Evolutionary conservation across 208 protist genomes (phyloP).

Genomic region (Crithidia expoeki): DNA sequence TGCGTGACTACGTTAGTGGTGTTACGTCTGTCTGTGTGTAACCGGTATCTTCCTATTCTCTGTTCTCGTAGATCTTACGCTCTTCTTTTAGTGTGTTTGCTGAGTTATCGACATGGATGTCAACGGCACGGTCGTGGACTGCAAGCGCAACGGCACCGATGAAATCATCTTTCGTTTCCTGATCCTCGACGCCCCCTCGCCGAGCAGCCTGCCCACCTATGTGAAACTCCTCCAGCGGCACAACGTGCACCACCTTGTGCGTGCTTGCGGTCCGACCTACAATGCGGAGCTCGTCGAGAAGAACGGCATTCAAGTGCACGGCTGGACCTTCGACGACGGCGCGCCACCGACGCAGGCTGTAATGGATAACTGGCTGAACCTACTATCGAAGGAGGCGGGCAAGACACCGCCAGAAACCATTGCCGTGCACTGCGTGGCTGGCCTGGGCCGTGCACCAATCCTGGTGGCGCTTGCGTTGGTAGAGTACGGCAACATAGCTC

Average conservation of each 20-base stretch:
- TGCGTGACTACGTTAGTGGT: no score
- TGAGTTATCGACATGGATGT: conserved; percentile 67
- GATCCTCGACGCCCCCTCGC: conserved; percentile 87
- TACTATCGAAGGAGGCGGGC: conserved; percentile 73
- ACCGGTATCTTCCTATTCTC: not conserved
- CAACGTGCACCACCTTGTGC: conserved; percentile 81
- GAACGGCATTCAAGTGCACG: conserved; percentile 79
- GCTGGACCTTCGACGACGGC: conserved; percentile 93
- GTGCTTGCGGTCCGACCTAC: conserved; percentile 88
- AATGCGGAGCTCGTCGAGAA: conserved; percentile 66
- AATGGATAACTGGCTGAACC: conserved; percentile 74
- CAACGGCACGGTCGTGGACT: conserved; percentile 85
- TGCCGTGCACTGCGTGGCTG: conserved; percentile 93
- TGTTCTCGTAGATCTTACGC: not conserved
- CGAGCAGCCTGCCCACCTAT: conserved; percentile 86
- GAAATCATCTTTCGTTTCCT: conserved; percentile 75
- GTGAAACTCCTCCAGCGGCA: conserved; percentile 84
- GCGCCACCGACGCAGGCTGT: conserved; percentile 80
- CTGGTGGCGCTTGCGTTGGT: conserved; percentile 91
- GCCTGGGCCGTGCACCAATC: conserved; percentile 91
- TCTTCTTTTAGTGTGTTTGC: not conserved
- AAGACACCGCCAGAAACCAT: conserved; percentile 49
- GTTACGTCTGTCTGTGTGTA: not conserved
- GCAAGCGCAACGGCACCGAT: conserved; percentile 50
- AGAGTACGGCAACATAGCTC: conserved; percentile 76